Conservation (phyloP, 371 early-diverging fungal genomes). For the Mucor ambiguus region DNA sequence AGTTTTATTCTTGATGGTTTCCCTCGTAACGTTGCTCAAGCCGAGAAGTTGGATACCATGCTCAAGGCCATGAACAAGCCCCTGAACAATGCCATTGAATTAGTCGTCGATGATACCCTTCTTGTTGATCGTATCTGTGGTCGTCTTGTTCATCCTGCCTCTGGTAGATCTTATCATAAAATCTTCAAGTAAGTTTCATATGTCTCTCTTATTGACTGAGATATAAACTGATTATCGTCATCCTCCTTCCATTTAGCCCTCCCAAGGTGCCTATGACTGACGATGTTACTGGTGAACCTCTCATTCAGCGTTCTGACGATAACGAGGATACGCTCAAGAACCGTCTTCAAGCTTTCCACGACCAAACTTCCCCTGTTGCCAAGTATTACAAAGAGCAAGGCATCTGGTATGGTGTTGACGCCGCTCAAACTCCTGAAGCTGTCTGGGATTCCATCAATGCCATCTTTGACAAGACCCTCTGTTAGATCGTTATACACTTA, state of each 20-base stretch:
- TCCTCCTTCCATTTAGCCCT: slow-evolving; percentile 54
- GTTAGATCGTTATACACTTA: slow-evolving; percentile 15
- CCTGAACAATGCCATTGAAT: slow-evolving; percentile 91
- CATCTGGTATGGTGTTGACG: slow-evolving; percentile 92
- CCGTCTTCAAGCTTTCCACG: slow-evolving; percentile 94
- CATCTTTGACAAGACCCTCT: slow-evolving; percentile 75
- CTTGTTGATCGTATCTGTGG: slow-evolving; percentile 96
- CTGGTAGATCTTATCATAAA: slow-evolving; percentile 97
- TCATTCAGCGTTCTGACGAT: slow-evolving; percentile 97
- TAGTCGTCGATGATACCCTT: slow-evolving; percentile 91
- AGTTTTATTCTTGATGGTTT: slow-evolving; percentile 99
- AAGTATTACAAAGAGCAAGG: slow-evolving; percentile 95
- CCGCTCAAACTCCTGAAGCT: slow-evolving; percentile 83
- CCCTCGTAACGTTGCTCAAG: slow-evolving; percentile 99
- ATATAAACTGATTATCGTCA: not conserved
- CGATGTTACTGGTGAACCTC: slow-evolving; percentile 96
- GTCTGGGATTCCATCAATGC: slow-evolving; percentile 93
- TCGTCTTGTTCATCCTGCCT: slow-evolving; percentile 90
- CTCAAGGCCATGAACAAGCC: slow-evolving; percentile 78
- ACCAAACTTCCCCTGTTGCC: slow-evolving; percentile 96
- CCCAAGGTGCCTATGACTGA: slow-evolving; percentile 93
- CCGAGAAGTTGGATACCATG: slow-evolving; percentile 97
- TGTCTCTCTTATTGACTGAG: not conserved
- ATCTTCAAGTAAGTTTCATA: slow-evolving; percentile 72
- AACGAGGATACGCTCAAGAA: slow-evolving; percentile 93